A percentile compares a stretch with the other conserved stretches of the same genome.
phyloP scores from a whole-genome alignment of 2,329 filamentous ascomycete species.

The Ophiostoma piceae region DNA sequence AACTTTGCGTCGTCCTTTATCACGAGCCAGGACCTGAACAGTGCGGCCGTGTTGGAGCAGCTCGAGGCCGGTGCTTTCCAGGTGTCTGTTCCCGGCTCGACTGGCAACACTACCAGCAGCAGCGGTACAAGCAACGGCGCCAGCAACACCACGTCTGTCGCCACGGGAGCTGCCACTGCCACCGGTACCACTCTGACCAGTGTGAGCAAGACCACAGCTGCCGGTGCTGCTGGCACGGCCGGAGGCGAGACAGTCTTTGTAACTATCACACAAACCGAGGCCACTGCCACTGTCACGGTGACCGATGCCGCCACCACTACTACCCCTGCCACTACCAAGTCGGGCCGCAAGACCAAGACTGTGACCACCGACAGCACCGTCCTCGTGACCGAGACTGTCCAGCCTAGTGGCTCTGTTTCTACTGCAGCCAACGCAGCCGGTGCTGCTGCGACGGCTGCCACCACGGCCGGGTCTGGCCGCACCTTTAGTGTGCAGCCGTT shows the following conservation, averaged over 20 bases:
- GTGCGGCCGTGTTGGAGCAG: conserved; percentile 43
- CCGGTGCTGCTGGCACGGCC: not conserved
- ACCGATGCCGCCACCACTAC: not conserved
- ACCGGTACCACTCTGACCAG: not conserved
- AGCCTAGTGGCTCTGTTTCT: not conserved
- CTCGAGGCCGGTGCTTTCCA: conserved; percentile 42
- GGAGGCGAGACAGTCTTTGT: not conserved
- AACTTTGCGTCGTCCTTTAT: conserved; percentile 32
- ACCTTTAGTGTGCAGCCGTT: conserved; percentile 14
- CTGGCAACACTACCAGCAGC: conserved; percentile 16
- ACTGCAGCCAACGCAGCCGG: not conserved
- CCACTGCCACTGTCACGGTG: conserved; percentile 12
- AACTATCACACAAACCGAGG: not conserved
- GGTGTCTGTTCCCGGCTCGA: conserved; percentile 36
- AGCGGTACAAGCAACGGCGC: not conserved
- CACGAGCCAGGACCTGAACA: conserved; percentile 39
- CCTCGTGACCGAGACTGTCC: not conserved
- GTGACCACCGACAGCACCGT: not conserved
- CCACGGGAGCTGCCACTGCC: not conserved
- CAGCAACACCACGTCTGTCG: not conserved
- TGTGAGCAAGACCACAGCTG: not conserved
- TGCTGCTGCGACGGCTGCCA: not conserved
- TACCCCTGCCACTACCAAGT: not conserved
- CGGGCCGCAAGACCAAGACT: conserved; percentile 11
- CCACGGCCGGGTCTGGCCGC: not conserved